A percentile compares a stretch with the other conserved stretches of the same genome.
These are phyloP conservation scores for Lodderomyces metapsilosis DNA, from an alignment of 1,139 yeast genomes.

Conservation along the genomic window DNA sequence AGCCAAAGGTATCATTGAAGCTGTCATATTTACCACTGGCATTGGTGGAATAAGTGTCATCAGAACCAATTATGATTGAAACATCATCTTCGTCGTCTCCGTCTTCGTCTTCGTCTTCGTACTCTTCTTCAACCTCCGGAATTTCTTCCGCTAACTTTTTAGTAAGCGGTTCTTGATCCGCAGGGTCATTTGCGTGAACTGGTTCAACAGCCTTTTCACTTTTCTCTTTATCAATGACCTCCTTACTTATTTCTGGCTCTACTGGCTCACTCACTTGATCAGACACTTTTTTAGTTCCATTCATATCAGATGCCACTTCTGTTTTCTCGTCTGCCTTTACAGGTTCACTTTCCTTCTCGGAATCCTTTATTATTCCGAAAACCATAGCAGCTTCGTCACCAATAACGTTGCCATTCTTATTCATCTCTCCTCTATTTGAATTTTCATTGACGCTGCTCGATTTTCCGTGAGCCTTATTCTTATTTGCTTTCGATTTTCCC, in stretches of 20 bases:
- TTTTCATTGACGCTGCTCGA: slow-evolving; percentile 11
- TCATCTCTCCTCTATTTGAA: slow-evolving; percentile 8
- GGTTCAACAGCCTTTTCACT: too few species aligned
- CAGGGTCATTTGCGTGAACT: slow-evolving; percentile 10
- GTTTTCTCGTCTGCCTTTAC: slow-evolving; percentile 11
- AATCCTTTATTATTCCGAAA: slow-evolving; percentile 38
- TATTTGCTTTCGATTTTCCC: slow-evolving; percentile 6
- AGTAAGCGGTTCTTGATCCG: too few species aligned
- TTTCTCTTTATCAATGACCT: slow-evolving; percentile 10
- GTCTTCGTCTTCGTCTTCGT: slow-evolving; percentile 25
- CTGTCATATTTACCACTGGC: slow-evolving; percentile 13
- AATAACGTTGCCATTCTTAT: slow-evolving; percentile 21
- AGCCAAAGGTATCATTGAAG: not conserved
- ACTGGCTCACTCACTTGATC: slow-evolving; percentile 35
- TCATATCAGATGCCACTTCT: slow-evolving; percentile 12
- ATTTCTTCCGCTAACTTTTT: slow-evolving; percentile 9
- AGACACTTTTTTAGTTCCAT: slow-evolving; percentile 33
- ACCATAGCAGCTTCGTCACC: slow-evolving; percentile 48
- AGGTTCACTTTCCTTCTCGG: slow-evolving; percentile 15
- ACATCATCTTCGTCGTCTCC: slow-evolving; percentile 44
- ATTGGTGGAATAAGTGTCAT: slow-evolving; percentile 30
- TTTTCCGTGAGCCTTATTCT: not conserved
- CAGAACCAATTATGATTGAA: slow-evolving; percentile 43
- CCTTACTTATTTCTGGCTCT: not conserved
- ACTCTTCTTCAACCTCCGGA: slow-evolving; percentile 12